phyloP scores from a whole-genome alignment of 2,329 filamentous ascomycete species.

The Drechslerella dactyloides region DNA sequence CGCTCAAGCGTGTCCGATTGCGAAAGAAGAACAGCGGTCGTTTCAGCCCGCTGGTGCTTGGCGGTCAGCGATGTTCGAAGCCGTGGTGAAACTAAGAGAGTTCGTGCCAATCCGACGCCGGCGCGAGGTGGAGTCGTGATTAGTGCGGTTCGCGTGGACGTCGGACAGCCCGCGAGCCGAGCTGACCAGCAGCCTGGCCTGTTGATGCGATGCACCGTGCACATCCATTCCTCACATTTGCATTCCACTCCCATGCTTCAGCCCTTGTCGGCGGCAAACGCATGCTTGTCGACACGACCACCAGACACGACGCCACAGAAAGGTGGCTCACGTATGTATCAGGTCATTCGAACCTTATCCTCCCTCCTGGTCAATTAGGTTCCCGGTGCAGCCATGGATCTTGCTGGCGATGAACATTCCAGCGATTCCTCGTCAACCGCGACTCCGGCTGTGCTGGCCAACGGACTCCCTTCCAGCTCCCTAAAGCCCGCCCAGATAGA shows the following conservation, averaged over 20 bases:
- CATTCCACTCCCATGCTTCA: conserved; percentile 1
- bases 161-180: too few relatives aligned
- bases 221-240: not conserved
- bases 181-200: too few relatives aligned
- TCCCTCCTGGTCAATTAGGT: conserved; percentile 6
- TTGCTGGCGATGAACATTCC: conserved; percentile 46
- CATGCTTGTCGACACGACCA: conserved; percentile 14
- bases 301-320: conserved; percentile 19
- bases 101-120: too few relatives aligned
- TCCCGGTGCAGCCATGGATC: conserved; percentile 31
- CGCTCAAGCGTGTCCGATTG: too few relatives aligned
- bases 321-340: conserved; percentile 41
- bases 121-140: too few relatives aligned
- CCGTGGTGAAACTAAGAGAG: too few relatives aligned
- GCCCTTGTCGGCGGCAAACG: not conserved
- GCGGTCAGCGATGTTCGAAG: not conserved
- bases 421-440: conserved; percentile 34
- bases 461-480: conserved; percentile 5
- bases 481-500: conserved; percentile 22
- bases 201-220: not conserved
- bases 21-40: not conserved
- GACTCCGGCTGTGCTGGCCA: conserved; percentile 10
- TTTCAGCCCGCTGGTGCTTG: conserved; percentile 11
- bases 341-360: conserved; percentile 40
- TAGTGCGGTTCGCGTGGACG: too few relatives aligned